Conservation (phyloP, 371 early-diverging fungal genomes). For the Mycotypha africana region DNA sequence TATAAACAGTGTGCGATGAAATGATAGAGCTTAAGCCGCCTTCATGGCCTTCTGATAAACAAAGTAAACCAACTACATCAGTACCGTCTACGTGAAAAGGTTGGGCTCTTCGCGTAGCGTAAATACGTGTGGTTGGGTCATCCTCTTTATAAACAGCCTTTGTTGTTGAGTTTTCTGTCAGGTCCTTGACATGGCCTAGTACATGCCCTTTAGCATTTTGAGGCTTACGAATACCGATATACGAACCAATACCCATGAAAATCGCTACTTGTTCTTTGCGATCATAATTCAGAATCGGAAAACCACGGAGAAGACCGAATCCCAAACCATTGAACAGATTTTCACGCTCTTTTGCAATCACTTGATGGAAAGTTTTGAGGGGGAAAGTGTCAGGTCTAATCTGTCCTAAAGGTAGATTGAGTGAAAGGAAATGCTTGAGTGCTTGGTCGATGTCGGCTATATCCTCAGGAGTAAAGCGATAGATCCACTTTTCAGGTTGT, state of each 20-base stretch:
- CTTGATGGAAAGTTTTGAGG: constrained; percentile 20
- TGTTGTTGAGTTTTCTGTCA: constrained; percentile 31
- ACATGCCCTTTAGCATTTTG: constrained; percentile 42
- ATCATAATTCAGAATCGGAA: constrained; percentile 27
- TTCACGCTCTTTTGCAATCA: constrained; percentile 19
- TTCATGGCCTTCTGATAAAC: constrained; percentile 27
- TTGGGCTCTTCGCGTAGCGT: constrained; percentile 42
- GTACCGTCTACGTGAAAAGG: constrained; percentile 46
- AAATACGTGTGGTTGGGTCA: constrained; percentile 41
- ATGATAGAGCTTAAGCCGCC: constrained; percentile 36
- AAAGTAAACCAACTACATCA: constrained; percentile 33
- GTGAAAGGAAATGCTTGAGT: constrained; percentile 22
- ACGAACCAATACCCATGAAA: constrained; percentile 43
- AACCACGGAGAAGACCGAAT: constrained; percentile 33
- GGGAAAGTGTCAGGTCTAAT: constrained; percentile 27
- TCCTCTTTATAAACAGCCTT: constrained; percentile 30
- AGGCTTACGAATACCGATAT: constrained; percentile 33
- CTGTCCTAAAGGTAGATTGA: constrained; percentile 22
- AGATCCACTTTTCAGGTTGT: constrained; percentile 36
- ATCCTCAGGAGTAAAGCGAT: constrained; percentile 29
- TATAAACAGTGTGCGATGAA: constrained; percentile 41
- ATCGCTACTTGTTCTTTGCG: constrained; percentile 33
- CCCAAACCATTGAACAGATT: constrained; percentile 30
- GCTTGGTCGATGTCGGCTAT: constrained; percentile 34
- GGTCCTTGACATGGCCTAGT: constrained; percentile 41